A percentile compares a stretch with the other conserved stretches of the same genome.
phyloP scores from a whole-genome alignment of 2,329 filamentous ascomycete genomes.

The Penicillium palitans region DNA sequence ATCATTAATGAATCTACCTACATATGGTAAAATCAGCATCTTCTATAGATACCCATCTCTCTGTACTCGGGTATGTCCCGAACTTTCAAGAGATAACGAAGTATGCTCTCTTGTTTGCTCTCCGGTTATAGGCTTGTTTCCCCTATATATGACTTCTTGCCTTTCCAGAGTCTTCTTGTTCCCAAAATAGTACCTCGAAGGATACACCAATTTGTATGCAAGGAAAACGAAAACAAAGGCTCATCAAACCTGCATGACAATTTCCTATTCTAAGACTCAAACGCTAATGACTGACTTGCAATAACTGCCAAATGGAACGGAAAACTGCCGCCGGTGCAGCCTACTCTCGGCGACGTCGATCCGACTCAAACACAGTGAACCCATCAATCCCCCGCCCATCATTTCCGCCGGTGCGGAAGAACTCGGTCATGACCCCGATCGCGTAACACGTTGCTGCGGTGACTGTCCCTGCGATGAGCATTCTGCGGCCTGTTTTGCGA shows the following conservation, averaged over 20 bases:
- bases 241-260: background rate
- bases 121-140: no score
- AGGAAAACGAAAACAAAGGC: background rate
- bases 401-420: conserved; percentile 43
- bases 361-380: conserved; percentile 43
- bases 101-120: no score
- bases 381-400: conserved; percentile 41
- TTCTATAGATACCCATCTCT: no score
- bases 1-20: no score
- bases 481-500: conserved; percentile 30
- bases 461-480: conserved; percentile 37
- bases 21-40: no score
- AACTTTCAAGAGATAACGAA: no score
- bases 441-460: conserved; percentile 45
- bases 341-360: conserved; percentile 30
- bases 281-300: background rate
- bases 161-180: no score
- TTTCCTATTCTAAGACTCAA: background rate
- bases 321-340: background rate
- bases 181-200: no score
- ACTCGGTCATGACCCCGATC: conserved; percentile 42
- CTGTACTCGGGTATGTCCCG: no score
- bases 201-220: background rate
- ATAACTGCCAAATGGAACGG: background rate
- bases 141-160: no score